Conservation (phyloP, 768 basidiomycete species). For the Trametes cingulata region DNA sequence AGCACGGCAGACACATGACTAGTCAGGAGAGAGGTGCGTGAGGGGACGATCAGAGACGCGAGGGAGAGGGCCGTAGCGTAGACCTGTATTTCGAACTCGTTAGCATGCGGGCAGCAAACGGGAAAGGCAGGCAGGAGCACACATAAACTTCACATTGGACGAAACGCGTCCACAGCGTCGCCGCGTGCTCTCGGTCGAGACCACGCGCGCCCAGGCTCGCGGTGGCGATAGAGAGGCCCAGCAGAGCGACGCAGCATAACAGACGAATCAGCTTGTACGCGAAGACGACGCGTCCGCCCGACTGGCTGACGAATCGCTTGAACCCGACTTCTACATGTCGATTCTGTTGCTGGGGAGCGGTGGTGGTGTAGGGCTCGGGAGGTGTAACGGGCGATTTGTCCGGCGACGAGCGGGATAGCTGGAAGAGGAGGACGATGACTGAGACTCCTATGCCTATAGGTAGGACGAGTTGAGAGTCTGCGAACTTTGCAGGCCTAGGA, state of each 20-base stretch:
- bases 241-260: neutral
- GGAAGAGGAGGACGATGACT: neutral
- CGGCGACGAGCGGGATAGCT: neutral
- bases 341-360: no score
- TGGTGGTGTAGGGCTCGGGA: no score
- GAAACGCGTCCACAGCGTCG: neutral
- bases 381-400: no score
- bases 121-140: neutral
- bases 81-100: conserved; percentile 22
- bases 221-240: neutral
- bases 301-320: neutral
- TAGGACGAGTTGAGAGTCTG: neutral
- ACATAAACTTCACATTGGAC: conserved; percentile 1
- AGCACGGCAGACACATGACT: conserved; percentile 52
- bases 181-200: neutral
- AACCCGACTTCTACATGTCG: no score
- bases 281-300: neutral
- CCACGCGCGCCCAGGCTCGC: neutral
- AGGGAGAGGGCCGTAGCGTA: conserved; percentile 37
- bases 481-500: no score
- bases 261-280: neutral
- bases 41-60: conserved; percentile 25
- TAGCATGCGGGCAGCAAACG: neutral
- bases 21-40: conserved; percentile 28
- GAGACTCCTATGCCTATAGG: neutral